Conservation (phyloP, 139 green algal genomes). For the Deuterostichococcus epilithicus region DNA sequence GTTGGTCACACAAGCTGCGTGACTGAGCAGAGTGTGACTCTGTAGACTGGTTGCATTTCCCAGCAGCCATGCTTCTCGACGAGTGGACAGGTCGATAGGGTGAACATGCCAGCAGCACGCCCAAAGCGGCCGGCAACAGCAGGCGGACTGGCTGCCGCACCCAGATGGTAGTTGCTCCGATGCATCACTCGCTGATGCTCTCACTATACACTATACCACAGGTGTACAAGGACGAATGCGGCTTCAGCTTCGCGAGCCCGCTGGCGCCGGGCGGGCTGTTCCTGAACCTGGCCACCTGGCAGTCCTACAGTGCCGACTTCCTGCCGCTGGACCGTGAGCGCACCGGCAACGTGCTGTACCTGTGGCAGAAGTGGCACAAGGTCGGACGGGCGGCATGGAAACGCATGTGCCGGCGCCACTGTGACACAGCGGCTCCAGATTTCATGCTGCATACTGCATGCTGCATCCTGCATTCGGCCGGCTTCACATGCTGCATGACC, state of each 20-base stretch:
- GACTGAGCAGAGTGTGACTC: too few species aligned
- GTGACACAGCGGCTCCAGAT: not conserved
- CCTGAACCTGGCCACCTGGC: slow-evolving; percentile 82
- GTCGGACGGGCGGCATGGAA: slow-evolving; percentile 25
- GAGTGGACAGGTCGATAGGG: too few species aligned
- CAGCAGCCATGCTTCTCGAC: too few species aligned
- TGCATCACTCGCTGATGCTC: not conserved
- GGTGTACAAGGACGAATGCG: slow-evolving; percentile 93
- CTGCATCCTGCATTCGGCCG: too few species aligned
- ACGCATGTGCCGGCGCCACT: not conserved
- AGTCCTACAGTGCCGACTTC: slow-evolving; percentile 69
- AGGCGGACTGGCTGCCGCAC: too few species aligned
- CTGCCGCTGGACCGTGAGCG: slow-evolving; percentile 70
- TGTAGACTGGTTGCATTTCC: too few species aligned
- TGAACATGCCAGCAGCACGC: too few species aligned
- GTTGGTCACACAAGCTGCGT: too few species aligned
- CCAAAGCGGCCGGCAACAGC: too few species aligned
- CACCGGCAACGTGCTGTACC: slow-evolving; percentile 70
- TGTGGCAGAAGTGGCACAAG: slow-evolving; percentile 66
- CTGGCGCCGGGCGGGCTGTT: slow-evolving; percentile 77
- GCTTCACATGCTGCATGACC: too few species aligned
- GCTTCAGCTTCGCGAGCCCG: slow-evolving; percentile 80
- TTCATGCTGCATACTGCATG: too few species aligned
- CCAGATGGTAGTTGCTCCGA: not conserved
- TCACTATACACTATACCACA: not conserved